phyloP scores from a whole-genome alignment of 305 asterid species.

The Solanum hybrid region DNA sequence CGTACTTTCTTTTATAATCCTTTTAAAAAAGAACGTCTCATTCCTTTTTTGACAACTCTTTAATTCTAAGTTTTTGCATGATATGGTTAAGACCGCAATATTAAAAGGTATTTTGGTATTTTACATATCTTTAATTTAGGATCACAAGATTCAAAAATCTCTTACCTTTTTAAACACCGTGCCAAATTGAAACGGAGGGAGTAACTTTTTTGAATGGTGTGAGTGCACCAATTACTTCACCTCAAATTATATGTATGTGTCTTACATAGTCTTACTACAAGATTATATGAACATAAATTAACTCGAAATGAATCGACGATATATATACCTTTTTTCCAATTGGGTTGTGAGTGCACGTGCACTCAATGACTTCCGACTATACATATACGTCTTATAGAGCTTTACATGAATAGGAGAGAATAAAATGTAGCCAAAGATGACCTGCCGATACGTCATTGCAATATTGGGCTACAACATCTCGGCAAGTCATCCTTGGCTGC shows the following conservation, averaged over 20 bases:
- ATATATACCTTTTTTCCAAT: background rate
- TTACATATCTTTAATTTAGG: background rate
- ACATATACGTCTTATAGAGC: background rate
- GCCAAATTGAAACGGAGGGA: background rate
- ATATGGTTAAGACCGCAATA: background rate
- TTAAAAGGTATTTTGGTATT: background rate
- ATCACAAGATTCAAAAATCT: background rate
- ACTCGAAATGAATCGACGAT: background rate
- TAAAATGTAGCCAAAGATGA: background rate
- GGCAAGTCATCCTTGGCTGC: constrained; percentile 11
- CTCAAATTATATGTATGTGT: background rate
- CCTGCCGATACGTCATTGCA: background rate
- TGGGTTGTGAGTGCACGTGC: background rate
- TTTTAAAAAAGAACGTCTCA: background rate
- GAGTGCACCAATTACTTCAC: background rate
- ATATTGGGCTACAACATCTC: background rate
- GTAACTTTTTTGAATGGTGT: background rate
- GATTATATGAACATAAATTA: background rate
- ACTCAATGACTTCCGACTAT: background rate
- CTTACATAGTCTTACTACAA: background rate
- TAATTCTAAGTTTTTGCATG: background rate
- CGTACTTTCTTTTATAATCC: background rate
- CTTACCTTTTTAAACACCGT: background rate
- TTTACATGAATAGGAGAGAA: background rate
- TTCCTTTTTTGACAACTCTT: background rate